Percentiles rank a stretch among this genome's conserved stretches.
phyloP scores from a whole-genome alignment of 1,139 yeast genomes.

The Lodderomyces jiufengensis region DNA sequence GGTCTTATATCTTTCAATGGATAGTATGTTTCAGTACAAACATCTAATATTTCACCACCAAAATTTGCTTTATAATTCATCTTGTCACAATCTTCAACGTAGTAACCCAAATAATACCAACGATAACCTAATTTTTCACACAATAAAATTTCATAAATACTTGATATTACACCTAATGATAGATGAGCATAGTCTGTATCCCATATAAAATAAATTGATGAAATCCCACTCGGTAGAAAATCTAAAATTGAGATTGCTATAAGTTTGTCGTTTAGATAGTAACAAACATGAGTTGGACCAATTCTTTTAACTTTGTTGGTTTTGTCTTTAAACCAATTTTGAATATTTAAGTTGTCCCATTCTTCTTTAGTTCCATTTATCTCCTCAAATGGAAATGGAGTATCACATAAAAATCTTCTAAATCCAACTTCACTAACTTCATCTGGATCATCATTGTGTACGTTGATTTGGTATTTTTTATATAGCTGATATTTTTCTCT shows the following conservation, averaged over 20 bases:
- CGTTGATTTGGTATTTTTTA: slow-evolving; percentile 61
- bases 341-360: slow-evolving; percentile 27
- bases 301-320: slow-evolving; percentile 15
- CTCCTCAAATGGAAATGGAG: slow-evolving; percentile 48
- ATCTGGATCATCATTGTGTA: slow-evolving; percentile 61
- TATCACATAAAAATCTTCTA: slow-evolving; percentile 61
- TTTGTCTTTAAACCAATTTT: slow-evolving; percentile 14
- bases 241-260: slow-evolving; percentile 80
- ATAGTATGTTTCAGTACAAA: slow-evolving; percentile 43
- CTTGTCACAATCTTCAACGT: slow-evolving; percentile 72
- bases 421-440: slow-evolving; percentile 50
- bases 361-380: slow-evolving; percentile 22
- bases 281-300: slow-evolving; percentile 73
- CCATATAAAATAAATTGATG: slow-evolving; percentile 87
- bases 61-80: slow-evolving; percentile 80
- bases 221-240: slow-evolving; percentile 69
- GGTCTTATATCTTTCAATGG: slow-evolving; percentile 35
- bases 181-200: slow-evolving; percentile 73
- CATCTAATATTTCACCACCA: slow-evolving; percentile 68
- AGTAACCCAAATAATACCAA: slow-evolving; percentile 72
- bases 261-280: slow-evolving; percentile 58
- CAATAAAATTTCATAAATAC: slow-evolving; percentile 65
- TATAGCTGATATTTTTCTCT: slow-evolving; percentile 64
- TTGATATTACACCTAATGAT: slow-evolving; percentile 77
- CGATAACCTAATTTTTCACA: slow-evolving; percentile 37